Evolutionary conservation across 1,284 basidiomycete species (phyloP), one percentile per base, ranked within the genome.

Genomic region (Cutaneotrichosporon sp.): DNA sequence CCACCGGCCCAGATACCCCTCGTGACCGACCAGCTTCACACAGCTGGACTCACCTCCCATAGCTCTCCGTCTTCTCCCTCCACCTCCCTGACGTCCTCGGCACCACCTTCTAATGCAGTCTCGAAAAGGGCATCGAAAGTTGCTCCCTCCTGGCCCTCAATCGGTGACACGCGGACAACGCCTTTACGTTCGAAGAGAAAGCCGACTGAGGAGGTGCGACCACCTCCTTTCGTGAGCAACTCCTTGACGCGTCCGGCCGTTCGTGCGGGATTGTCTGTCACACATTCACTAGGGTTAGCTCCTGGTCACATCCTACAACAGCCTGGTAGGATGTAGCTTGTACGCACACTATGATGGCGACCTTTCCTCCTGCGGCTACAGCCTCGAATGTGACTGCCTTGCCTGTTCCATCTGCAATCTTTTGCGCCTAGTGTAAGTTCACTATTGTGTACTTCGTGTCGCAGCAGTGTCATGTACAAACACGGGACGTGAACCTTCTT

Each of bases 171-270:
- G 49, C 78, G 79, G 37, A 90, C 81, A 38, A 79, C 75, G 10
- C 86, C 88, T 66, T 81, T 79, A 48, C 83, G 80, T 55, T 82
- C 78, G 66, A 90, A 91, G 78, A 90, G 81, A 71, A 84, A 91
- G 44, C 80, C 80, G 14, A 89, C 86, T 2, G 86, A 81, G 2
- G 88, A 79, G 45, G 85, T 75, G 22, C 83, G 85, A 29, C 82
- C 84, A 24, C 87, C 88, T 57, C 85, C 78, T 32, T 75, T 72
- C 27, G 77, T 79, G 46, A 90, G 70, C 20, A 84, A 77, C 54
- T 84, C 81, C 43, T 82, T 82, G 41, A 90, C 75, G 50, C 79
- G 79, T 50, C 82, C 79, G 32, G 85, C 76, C 5, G 87, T 88
- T 35, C 87, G 81, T 49, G 83, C 84, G 25, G 79, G 74, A 63